A percentile compares a stretch with the other conserved stretches of the same genome.
Conservation (phyloP, 208 protist genomes). For the Wallacemonas sp. region DNA sequence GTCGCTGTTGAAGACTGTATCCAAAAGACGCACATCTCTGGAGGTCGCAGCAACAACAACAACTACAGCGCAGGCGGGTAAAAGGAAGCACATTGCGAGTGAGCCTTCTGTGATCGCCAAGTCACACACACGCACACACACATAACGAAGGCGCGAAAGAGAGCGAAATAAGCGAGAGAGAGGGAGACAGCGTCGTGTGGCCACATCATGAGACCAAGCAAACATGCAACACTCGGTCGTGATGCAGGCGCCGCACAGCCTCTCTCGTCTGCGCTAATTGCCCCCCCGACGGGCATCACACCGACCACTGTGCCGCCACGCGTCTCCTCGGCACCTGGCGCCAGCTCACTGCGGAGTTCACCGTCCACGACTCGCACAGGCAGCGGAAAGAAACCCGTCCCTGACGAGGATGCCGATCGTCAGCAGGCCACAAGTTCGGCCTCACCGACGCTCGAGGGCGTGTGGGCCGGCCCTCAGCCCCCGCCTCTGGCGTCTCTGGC, state of each 20-base stretch:
- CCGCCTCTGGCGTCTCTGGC: conserved; percentile 3
- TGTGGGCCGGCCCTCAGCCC: not conserved
- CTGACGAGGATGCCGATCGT: not conserved
- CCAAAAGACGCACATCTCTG: no score
- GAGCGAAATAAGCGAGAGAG: no score
- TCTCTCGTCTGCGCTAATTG: no score
- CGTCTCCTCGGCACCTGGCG: not conserved
- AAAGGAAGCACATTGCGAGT: no score
- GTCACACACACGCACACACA: conserved; percentile 1
- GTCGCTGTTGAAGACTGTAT: no score
- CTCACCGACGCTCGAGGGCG: not conserved
- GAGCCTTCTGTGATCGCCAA: no score
- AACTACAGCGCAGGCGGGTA: no score
- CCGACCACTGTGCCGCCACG: not conserved
- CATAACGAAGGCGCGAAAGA: no score
- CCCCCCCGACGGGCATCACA: no score
- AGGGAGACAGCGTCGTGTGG: no score
- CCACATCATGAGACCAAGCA: not conserved
- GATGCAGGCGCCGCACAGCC: no score
- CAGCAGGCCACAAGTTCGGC: not conserved
- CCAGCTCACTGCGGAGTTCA: not conserved
- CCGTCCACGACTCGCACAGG: not conserved
- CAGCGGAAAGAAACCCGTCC: not conserved
- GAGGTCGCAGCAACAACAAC: no score
- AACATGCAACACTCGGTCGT: not conserved